Percentiles rank a stretch among this genome's conserved stretches.
phyloP scores from a whole-genome alignment of 2,329 filamentous ascomycete genomes.

The Colletotrichum destructivum region DNA sequence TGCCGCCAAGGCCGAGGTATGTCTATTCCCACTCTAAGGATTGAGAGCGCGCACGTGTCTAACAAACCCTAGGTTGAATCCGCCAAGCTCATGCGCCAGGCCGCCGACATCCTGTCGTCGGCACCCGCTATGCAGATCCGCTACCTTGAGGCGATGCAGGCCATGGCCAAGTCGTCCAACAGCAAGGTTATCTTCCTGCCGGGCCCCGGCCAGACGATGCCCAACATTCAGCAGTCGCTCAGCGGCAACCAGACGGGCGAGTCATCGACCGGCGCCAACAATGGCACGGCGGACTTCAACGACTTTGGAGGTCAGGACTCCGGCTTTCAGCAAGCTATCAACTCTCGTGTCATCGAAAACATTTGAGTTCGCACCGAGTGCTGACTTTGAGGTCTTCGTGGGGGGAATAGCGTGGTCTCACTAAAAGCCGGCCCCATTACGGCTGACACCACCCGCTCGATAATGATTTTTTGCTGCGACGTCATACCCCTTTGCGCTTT shows the following conservation, averaged over 20 bases:
- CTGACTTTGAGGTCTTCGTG: constrained; percentile 39
- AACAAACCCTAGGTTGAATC: constrained; percentile 77
- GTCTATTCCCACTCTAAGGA: neutral
- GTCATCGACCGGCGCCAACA: constrained; percentile 57
- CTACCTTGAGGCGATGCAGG: constrained; percentile 98
- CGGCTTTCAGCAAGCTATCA: constrained; percentile 85
- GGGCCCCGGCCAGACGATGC: constrained; percentile 71
- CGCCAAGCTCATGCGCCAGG: constrained; percentile 93
- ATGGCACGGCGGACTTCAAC: constrained; percentile 52
- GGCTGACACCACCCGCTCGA: constrained; percentile 18
- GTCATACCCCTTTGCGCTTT: constrained; percentile 16
- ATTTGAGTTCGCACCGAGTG: constrained; percentile 69
- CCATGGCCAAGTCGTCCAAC: constrained; percentile 96
- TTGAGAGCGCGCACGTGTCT: constrained; percentile 8
- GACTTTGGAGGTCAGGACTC: constrained; percentile 69
- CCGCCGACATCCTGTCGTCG: constrained; percentile 91
- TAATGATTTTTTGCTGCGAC: constrained; percentile 10
- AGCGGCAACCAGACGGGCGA: constrained; percentile 55
- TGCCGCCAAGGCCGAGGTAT: constrained; percentile 88
- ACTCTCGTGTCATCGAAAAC: constrained; percentile 86
- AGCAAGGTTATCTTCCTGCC: constrained; percentile 91
- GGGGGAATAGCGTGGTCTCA: constrained; percentile 42
- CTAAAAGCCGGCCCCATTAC: constrained; percentile 23
- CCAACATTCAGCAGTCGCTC: constrained; percentile 58
- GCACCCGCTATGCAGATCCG: constrained; percentile 98